Evolutionary conservation across 2,329 filamentous ascomycete genomes (phyloP).

Genomic region (Aspergillus sojae): DNA sequence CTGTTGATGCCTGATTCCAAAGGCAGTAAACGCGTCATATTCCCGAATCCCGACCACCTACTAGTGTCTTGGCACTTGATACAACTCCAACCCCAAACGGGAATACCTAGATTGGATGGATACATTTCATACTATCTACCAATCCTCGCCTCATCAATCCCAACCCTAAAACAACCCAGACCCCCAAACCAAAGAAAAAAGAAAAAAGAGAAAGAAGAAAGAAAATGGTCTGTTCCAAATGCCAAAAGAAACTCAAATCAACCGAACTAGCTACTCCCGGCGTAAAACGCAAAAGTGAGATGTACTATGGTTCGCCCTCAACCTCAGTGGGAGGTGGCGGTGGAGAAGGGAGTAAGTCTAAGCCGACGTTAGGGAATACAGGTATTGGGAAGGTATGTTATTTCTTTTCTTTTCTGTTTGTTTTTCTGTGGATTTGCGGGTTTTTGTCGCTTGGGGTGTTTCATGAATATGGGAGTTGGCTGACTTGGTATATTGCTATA

Average conservation of each 20-base stretch:
- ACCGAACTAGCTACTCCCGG: slow-evolving; percentile 65
- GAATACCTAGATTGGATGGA: not conserved
- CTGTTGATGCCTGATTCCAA: not conserved
- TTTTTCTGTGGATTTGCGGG: not conserved
- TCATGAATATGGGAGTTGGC: not conserved
- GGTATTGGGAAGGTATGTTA: slow-evolving; percentile 60
- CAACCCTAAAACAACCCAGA: not conserved
- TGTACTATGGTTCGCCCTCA: slow-evolving; percentile 65
- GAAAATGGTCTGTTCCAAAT: slow-evolving; percentile 66
- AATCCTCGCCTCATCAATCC: not conserved
- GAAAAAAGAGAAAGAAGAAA: not conserved
- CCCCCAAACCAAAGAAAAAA: not conserved
- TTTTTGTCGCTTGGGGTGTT: not conserved
- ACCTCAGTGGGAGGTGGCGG: slow-evolving; percentile 38
- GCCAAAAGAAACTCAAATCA: slow-evolving; percentile 62
- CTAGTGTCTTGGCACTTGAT: not conserved
- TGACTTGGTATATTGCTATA: slow-evolving; percentile 27
- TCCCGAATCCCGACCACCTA: not conserved
- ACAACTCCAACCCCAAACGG: not conserved
- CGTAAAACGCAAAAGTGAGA: slow-evolving; percentile 68
- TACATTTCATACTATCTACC: not conserved
- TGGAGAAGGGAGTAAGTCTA: slow-evolving; percentile 31
- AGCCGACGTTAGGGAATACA: slow-evolving; percentile 57
- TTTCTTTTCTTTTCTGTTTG: not conserved
- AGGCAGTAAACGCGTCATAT: not conserved